Evolutionary conservation across 352 stramenopile genomes (phyloP).

Genomic region (Phytophthora europaea): DNA sequence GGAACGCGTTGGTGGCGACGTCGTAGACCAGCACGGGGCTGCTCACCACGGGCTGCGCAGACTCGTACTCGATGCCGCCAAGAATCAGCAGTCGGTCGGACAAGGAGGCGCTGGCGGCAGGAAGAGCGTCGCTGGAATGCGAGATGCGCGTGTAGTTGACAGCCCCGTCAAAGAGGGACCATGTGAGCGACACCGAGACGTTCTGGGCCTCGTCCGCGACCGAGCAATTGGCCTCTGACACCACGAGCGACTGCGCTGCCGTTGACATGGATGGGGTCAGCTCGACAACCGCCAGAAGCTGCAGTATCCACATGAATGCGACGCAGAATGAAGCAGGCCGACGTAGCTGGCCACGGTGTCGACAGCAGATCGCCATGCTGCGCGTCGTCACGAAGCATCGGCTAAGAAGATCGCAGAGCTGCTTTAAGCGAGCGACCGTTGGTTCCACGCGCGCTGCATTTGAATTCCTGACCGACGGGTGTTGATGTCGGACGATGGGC

Average conservation of each 20-base stretch:
- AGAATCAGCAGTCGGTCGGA: constrained; percentile 57
- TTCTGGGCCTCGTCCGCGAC: constrained; percentile 47
- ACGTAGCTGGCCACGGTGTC: not conserved
- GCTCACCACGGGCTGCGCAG: constrained; percentile 66
- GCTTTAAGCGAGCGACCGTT: constrained; percentile 28
- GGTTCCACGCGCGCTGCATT: constrained; percentile 6
- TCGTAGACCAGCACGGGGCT: constrained; percentile 69
- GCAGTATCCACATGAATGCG: not conserved
- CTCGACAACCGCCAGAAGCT: constrained; percentile 9
- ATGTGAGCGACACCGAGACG: constrained; percentile 46
- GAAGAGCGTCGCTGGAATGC: constrained; percentile 50
- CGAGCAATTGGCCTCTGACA: constrained; percentile 44
- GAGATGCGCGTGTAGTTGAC: constrained; percentile 64
- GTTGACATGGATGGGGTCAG: not conserved
- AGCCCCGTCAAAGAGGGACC: constrained; percentile 40
- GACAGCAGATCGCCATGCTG: not conserved
- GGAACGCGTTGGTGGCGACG: constrained; percentile 50
- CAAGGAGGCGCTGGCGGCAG: constrained; percentile 3
- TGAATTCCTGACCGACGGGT: not conserved
- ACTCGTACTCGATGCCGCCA: constrained; percentile 78
- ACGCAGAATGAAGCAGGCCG: not conserved
- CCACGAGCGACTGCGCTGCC: constrained; percentile 22
- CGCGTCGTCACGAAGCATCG: constrained; percentile 1
- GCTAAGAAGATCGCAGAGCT: constrained; percentile 20
- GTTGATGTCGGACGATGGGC: constrained; percentile 20